phyloP scores from a whole-genome alignment of 345 rosid genomes.

The Rhizophora mangle region DNA sequence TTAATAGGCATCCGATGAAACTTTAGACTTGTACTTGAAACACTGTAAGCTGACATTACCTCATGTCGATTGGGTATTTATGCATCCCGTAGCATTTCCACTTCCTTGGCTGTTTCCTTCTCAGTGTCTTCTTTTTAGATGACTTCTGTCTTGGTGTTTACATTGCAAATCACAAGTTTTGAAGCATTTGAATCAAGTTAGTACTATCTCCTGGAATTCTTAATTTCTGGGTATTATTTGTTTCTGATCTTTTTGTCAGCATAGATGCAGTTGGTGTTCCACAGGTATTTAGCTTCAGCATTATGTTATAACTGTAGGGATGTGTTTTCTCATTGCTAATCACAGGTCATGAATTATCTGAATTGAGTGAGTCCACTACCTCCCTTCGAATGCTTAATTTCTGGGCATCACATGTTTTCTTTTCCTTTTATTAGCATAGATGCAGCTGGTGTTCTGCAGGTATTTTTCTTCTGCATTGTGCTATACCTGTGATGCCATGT shows the following conservation, averaged over 20 bases:
- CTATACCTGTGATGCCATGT: too few relatives aligned
- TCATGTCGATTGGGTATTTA: constrained; percentile 48
- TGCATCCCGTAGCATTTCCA: not conserved
- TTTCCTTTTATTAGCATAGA: constrained; percentile 91
- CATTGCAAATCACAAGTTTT: constrained; percentile 41
- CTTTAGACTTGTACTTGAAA: constrained; percentile 82
- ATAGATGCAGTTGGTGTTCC: constrained; percentile 73
- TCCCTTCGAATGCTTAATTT: constrained; percentile 74
- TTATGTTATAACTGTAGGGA: too few relatives aligned
- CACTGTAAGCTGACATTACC: constrained; percentile 67
- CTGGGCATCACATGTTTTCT: constrained; percentile 74
- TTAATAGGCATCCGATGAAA: constrained; percentile 83
- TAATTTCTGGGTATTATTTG: constrained; percentile 66
- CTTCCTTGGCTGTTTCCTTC: constrained; percentile 9
- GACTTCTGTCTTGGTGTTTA: too few relatives aligned
- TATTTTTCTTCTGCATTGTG: constrained; percentile 25
- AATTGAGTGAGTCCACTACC: constrained; percentile 56
- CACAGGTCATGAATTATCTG: constrained; percentile 58
- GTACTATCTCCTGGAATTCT: constrained; percentile 68
- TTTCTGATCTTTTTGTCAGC: constrained; percentile 89
- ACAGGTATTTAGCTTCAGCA: constrained; percentile 54
- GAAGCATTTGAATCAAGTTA: constrained; percentile 54
- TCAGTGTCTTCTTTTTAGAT: constrained; percentile 5
- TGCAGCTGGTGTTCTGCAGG: constrained; percentile 78
- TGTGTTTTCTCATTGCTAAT: constrained; percentile 9